phyloP scores from a whole-genome alignment of 139 green algal species.

The Chlorella sp. region DNA sequence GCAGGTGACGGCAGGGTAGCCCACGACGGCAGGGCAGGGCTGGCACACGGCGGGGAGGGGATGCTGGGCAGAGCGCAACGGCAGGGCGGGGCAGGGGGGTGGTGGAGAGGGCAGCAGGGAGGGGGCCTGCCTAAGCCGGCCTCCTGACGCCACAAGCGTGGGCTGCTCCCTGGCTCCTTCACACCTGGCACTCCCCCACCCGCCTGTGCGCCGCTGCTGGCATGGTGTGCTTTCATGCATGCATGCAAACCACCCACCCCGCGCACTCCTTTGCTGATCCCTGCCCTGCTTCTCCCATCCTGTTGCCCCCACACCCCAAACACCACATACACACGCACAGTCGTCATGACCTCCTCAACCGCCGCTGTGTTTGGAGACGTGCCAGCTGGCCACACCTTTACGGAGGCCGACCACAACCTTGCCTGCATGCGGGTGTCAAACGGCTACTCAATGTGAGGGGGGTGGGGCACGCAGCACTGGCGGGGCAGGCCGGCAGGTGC shows the following conservation, averaged over 20 bases:
- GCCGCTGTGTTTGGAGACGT: slow-evolving; percentile 47
- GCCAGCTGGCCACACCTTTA: slow-evolving; percentile 19
- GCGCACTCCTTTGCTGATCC: background rate
- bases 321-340: background rate
- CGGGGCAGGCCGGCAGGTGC: no score
- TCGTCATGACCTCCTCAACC: slow-evolving; percentile 67
- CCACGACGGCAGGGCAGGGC: no score
- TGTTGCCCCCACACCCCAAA: background rate
- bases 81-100: no score
- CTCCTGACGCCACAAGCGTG: background rate
- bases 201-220: no score
- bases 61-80: no score
- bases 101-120: no score
- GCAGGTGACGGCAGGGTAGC: no score
- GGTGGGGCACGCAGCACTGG: background rate
- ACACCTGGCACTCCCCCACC: no score
- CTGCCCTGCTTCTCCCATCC: background rate
- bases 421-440: background rate
- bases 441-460: background rate
- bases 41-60: no score
- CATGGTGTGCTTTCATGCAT: no score
- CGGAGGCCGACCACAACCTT: slow-evolving; percentile 2
- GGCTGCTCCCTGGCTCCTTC: background rate
- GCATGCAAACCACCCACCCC: no score
- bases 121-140: no score